These are phyloP conservation scores for Clavispora fructus DNA, from an alignment of 805 yeast genomes.

Conservation along the genomic window DNA sequence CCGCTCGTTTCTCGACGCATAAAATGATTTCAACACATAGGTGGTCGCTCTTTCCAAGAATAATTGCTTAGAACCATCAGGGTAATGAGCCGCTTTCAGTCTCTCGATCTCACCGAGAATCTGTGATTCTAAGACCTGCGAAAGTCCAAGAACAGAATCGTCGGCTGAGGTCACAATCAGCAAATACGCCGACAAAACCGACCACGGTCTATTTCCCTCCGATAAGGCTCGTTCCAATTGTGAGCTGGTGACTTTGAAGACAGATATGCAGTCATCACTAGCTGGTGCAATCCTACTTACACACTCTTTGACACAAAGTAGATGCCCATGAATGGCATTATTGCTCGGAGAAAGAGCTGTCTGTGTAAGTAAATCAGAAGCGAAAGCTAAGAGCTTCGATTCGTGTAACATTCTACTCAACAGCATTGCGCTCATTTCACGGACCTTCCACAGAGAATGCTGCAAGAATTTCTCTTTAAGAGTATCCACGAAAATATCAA, in stretches of 20 bases:
- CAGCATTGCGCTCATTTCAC: conserved; percentile 82
- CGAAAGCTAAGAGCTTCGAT: not conserved
- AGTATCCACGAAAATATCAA: conserved; percentile 45
- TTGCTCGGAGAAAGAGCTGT: not conserved
- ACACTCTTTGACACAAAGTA: not conserved
- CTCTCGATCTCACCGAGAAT: not conserved
- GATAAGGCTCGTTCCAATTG: not conserved
- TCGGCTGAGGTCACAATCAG: not conserved
- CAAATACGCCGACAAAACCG: not conserved
- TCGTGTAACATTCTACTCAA: conserved; percentile 41
- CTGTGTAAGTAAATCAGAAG: not conserved
- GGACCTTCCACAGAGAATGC: conserved; percentile 68
- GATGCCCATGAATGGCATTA: not conserved
- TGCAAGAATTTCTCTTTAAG: conserved; percentile 33
- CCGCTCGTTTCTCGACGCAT: not conserved
- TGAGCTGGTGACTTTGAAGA: not conserved
- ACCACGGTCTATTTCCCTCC: not conserved
- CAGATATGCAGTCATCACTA: not conserved
- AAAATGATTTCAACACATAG: not conserved
- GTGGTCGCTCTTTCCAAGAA: not conserved
- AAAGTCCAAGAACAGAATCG: not conserved
- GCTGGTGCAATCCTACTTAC: not conserved
- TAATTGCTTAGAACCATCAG: not conserved
- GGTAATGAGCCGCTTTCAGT: not conserved
- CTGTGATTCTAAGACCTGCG: not conserved